A percentile compares a stretch with the other conserved stretches of the same genome.
Conservation (phyloP, 495 filamentous ascomycete species). For the Hypoxylon intermedium region DNA sequence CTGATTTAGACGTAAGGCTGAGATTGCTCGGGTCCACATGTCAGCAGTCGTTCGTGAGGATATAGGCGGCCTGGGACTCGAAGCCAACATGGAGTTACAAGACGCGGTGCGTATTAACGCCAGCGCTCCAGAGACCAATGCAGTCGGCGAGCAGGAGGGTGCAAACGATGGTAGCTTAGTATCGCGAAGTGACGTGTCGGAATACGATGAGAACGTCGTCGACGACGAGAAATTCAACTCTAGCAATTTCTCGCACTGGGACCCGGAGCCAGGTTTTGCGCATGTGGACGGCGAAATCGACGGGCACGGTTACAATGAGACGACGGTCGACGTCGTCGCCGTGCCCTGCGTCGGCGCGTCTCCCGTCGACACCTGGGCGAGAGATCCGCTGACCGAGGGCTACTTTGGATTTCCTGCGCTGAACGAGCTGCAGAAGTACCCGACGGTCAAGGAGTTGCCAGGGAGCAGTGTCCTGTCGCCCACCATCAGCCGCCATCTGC, state of each 20-base stretch:
- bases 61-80: conserved; percentile 3
- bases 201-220: conserved; percentile 12
- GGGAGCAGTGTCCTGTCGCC: conserved; percentile 41
- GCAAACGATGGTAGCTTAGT: conserved; percentile 7
- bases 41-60: conserved; percentile 12
- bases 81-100: conserved; percentile 25
- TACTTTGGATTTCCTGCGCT: conserved; percentile 41
- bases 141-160: background rate
- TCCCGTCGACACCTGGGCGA: conserved; percentile 53
- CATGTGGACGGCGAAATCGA: conserved; percentile 51
- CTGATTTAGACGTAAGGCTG: background rate
- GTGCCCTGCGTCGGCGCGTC: conserved; percentile 56
- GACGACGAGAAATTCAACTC: conserved; percentile 25
- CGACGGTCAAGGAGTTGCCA: conserved; percentile 40
- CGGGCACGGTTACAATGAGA: conserved; percentile 53
- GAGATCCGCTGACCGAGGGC: conserved; percentile 44
- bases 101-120: conserved; percentile 1
- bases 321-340: conserved; percentile 55
- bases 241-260: conserved; percentile 34
- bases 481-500: conserved; percentile 40
- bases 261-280: conserved; percentile 49
- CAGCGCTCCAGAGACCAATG: conserved; percentile 8
- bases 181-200: conserved; percentile 19
- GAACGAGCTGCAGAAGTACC: conserved; percentile 31
- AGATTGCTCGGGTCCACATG: conserved; percentile 1